A percentile compares a stretch with the other conserved stretches of the same genome.
phyloP scores from a whole-genome alignment of 441 rosid genomes.

The Cnidoscolus chayamansa region DNA sequence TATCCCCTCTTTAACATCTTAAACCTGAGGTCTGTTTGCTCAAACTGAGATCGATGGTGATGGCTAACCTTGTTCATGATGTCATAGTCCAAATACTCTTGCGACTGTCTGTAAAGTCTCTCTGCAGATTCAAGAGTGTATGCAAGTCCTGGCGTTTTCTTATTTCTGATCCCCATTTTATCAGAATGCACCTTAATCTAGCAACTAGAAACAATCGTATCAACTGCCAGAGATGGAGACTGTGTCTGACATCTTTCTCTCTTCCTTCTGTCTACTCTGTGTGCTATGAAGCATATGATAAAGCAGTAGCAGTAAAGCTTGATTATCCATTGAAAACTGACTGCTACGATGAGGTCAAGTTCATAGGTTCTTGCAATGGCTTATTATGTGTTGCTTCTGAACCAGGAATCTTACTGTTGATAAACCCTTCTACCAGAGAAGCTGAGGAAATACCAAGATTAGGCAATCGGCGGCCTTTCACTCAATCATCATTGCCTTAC shows the following conservation, averaged over 20 bases:
- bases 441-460: slow-evolving; percentile 29
- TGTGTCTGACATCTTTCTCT: slow-evolving; percentile 33
- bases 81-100: background rate
- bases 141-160: slow-evolving; percentile 35
- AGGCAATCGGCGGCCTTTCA: slow-evolving; percentile 9
- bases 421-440: slow-evolving; percentile 49
- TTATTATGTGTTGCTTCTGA: slow-evolving; percentile 42
- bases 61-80: background rate
- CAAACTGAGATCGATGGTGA: background rate
- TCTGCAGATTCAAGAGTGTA: slow-evolving; percentile 41
- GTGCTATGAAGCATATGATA: slow-evolving; percentile 20
- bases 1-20: background rate
- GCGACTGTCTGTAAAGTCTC: slow-evolving; percentile 34
- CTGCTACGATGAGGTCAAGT: slow-evolving; percentile 15
- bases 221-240: slow-evolving; percentile 25
- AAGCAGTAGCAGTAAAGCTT: slow-evolving; percentile 33
- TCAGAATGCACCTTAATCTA: slow-evolving; percentile 29
- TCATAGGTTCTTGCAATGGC: slow-evolving; percentile 49
- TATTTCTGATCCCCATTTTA: slow-evolving; percentile 30
- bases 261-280: slow-evolving; percentile 35
- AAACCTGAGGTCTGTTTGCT: background rate
- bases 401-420: slow-evolving; percentile 37
- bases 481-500: slow-evolving; percentile 3
- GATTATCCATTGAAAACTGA: slow-evolving; percentile 36
- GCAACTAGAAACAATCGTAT: slow-evolving; percentile 16